Conservation (phyloP, 768 basidiomycete species). For the Trichaptum fuscoviolaceum region DNA sequence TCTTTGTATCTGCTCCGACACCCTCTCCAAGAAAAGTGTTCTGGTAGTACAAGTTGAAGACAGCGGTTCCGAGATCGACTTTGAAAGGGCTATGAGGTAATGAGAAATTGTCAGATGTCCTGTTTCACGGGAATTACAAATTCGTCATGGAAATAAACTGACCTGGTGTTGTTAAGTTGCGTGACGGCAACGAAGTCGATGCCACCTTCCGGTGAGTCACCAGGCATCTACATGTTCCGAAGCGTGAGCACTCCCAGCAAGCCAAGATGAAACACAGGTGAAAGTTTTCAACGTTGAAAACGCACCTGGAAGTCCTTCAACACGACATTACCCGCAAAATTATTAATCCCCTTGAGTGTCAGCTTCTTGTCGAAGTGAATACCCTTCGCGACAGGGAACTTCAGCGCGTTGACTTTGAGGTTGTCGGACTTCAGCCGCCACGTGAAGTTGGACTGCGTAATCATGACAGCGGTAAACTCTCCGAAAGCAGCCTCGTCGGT, state of each 20-base stretch:
- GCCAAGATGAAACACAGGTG: not conserved
- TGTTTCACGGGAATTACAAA: conserved; percentile 3
- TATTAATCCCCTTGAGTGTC: conserved; percentile 55
- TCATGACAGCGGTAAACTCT: conserved; percentile 55
- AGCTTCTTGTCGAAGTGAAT: conserved; percentile 60
- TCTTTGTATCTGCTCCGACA: conserved; percentile 41
- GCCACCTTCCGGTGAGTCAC: conserved; percentile 61
- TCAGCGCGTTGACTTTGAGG: conserved; percentile 57
- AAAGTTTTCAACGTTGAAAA: not conserved
- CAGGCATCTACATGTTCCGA: conserved; percentile 56
- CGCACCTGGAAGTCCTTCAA: conserved; percentile 46
- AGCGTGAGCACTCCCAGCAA: conserved; percentile 47
- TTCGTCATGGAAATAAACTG: conserved; percentile 4
- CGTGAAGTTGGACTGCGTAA: conserved; percentile 61
- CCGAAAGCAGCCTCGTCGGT: conserved; percentile 52
- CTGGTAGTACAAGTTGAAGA: conserved; percentile 57
- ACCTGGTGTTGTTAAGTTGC: conserved; percentile 54
- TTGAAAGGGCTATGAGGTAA: conserved; percentile 49
- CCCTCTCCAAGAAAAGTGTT: conserved; percentile 53
- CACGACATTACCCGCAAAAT: conserved; percentile 50
- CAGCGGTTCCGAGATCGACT: conserved; percentile 62
- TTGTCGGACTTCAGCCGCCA: conserved; percentile 58
- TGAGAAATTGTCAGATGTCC: conserved; percentile 7
- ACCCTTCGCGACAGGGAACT: conserved; percentile 62
- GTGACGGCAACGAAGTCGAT: conserved; percentile 61